These are phyloP conservation scores for Castanea sativa DNA, from an alignment of 306 rosid genomes.

Conservation along the genomic window DNA sequence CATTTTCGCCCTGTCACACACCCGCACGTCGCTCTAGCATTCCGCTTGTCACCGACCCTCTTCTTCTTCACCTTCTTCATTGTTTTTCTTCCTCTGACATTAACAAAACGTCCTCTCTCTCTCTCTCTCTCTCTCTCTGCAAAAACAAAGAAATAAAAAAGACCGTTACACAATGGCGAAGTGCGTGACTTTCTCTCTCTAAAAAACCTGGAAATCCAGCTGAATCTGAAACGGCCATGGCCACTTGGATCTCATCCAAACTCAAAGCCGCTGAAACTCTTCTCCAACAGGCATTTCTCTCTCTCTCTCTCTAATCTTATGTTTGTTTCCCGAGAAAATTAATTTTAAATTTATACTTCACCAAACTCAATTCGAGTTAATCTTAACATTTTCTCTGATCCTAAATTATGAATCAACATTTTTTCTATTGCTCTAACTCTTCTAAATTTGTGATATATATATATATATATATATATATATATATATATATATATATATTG, in stretches of 20 bases:
- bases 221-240: conserved; percentile 44
- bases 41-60: background rate
- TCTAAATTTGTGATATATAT: background rate
- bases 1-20: background rate
- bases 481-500: background rate
- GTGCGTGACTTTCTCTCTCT: background rate
- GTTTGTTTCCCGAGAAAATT: conserved; percentile 11
- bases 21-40: background rate
- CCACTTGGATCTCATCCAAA: conserved; percentile 96
- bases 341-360: too few species aligned
- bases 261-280: conserved; percentile 92
- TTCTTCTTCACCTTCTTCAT: background rate
- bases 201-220: conserved; percentile 3
- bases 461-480: background rate
- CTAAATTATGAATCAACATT: background rate
- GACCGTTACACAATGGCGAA: too few species aligned
- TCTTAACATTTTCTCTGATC: background rate
- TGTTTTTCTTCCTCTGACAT: background rate
- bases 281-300: conserved; percentile 79
- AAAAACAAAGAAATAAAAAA: too few species aligned
- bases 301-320: background rate
- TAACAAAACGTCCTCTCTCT: background rate
- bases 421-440: background rate
- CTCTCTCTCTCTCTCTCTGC: background rate
- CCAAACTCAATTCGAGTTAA: background rate